Conservation (phyloP, 1,139 yeast genomes). For the Chernovozyma aurita region DNA sequence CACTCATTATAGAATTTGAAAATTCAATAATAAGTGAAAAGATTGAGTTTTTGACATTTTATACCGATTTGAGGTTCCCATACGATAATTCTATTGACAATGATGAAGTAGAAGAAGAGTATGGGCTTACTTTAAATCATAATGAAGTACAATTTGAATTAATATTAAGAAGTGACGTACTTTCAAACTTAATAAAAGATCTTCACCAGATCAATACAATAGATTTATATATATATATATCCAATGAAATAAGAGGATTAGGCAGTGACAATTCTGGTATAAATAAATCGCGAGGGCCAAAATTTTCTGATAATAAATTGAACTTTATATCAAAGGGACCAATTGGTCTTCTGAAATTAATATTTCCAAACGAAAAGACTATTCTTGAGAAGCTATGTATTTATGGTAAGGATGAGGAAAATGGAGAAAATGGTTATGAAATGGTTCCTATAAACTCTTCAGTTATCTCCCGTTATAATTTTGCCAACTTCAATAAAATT, state of each 20-base stretch:
- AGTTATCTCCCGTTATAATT: constrained; percentile 45
- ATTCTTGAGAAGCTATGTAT: constrained; percentile 48
- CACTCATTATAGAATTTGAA: constrained; percentile 67
- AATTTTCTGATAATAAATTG: constrained; percentile 25
- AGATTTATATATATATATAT: constrained; percentile 48
- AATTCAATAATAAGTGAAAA: constrained; percentile 66
- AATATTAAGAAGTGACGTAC: constrained; percentile 60
- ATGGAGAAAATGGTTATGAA: constrained; percentile 1
- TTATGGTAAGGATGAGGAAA: constrained; percentile 9
- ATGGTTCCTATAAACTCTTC: constrained; percentile 20
- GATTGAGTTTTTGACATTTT: constrained; percentile 64
- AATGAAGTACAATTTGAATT: constrained; percentile 55
- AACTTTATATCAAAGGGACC: constrained; percentile 63
- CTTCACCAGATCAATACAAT: constrained; percentile 60
- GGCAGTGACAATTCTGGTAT: constrained; percentile 6
- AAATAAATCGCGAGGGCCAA: constrained; percentile 8
- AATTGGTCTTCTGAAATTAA: constrained; percentile 64
- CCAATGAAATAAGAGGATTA: constrained; percentile 17
- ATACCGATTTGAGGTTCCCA: constrained; percentile 36
- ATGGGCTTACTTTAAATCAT: constrained; percentile 38
- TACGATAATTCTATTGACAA: constrained; percentile 21
- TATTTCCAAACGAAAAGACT: constrained; percentile 60
- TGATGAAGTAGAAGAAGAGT: constrained; percentile 25
- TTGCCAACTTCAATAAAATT: constrained; percentile 48
- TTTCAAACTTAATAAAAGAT: constrained; percentile 63